Evolutionary conservation across 495 filamentous ascomycete genomes (phyloP).

Genomic region (Chaetomium fimeti): DNA sequence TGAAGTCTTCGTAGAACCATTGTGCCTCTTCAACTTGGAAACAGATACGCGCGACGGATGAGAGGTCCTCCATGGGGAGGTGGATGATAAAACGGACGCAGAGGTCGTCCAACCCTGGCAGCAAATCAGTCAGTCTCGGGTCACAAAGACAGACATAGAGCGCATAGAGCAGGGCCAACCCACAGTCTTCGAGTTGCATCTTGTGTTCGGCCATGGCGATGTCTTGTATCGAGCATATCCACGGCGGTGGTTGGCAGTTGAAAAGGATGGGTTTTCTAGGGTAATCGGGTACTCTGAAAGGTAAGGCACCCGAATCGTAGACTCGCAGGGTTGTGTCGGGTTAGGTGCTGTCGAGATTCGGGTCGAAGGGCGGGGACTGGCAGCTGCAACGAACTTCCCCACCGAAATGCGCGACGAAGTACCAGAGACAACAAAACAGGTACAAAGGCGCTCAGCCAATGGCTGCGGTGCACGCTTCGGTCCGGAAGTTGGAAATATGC

Average conservation of each 20-base stretch:
- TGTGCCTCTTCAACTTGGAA: conserved; percentile 99
- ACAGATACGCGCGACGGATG: conserved; percentile 86
- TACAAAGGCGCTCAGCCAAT: conserved; percentile 7
- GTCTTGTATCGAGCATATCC: conserved; percentile 36
- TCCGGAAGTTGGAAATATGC: background rate
- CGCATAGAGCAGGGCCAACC: conserved; percentile 35
- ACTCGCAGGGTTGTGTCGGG: conserved; percentile 11
- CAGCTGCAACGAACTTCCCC: conserved; percentile 12
- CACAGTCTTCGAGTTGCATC: conserved; percentile 87
- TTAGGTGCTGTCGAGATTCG: conserved; percentile 1
- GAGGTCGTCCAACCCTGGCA: conserved; percentile 86
- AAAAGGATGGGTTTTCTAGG: background rate
- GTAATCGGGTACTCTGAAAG: background rate
- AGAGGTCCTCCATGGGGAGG: conserved; percentile 83
- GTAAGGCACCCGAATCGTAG: background rate
- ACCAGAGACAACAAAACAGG: background rate
- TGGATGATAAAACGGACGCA: conserved; percentile 96
- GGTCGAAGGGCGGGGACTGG: conserved; percentile 7
- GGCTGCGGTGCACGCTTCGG: conserved; percentile 3
- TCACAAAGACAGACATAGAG: background rate
- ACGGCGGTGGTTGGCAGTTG: conserved; percentile 14
- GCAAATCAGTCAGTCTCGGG: conserved; percentile 13
- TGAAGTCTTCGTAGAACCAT: conserved; percentile 99
- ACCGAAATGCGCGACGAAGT: conserved; percentile 13
- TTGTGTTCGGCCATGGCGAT: conserved; percentile 72